Percentiles rank a stretch among this genome's conserved stretches.
Evolutionary conservation across 345 rosid species (phyloP).

Genomic region (Arabis hirsuta): DNA sequence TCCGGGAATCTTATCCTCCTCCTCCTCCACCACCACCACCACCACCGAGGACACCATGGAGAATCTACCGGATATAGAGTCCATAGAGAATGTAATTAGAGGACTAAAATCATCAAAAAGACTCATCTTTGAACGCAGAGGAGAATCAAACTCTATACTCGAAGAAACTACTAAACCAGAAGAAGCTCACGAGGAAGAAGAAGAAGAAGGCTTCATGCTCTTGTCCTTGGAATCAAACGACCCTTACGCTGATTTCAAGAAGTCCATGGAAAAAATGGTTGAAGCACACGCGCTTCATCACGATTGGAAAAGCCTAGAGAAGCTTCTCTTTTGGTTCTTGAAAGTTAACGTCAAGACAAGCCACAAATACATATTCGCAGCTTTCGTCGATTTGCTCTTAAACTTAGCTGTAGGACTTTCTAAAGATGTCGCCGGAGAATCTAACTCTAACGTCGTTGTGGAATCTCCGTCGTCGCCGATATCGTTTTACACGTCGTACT

Average conservation of each 20-base stretch:
- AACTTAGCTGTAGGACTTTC: conserved; percentile 14
- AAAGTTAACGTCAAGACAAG: conserved; percentile 70
- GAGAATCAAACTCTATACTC: conserved; percentile 68
- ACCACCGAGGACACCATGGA: conserved; percentile 30
- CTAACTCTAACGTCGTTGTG: conserved; percentile 21
- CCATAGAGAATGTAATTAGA: conserved; percentile 58
- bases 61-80: conserved; percentile 40
- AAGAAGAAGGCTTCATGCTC: conserved; percentile 63
- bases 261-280: conserved; percentile 96
- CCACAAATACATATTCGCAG: conserved; percentile 74
- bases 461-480: conserved; percentile 31
- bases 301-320: conserved; percentile 78
- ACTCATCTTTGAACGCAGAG: conserved; percentile 70
- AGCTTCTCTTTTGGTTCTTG: conserved; percentile 80
- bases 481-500: conserved; percentile 30
- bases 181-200: conserved; percentile 41
- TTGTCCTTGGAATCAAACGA: conserved; percentile 77
- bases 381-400: conserved; percentile 73
- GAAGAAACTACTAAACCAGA: conserved; percentile 45
- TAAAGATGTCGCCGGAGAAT: conserved; percentile 23
- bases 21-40: conserved; percentile 47
- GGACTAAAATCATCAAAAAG: conserved; percentile 67
- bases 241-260: conserved; percentile 77
- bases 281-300: conserved; percentile 58
- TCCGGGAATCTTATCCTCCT: conserved; percentile 61